Conservation (phyloP, 2,329 filamentous ascomycete genomes). For the Pestalotiopsis fici region DNA sequence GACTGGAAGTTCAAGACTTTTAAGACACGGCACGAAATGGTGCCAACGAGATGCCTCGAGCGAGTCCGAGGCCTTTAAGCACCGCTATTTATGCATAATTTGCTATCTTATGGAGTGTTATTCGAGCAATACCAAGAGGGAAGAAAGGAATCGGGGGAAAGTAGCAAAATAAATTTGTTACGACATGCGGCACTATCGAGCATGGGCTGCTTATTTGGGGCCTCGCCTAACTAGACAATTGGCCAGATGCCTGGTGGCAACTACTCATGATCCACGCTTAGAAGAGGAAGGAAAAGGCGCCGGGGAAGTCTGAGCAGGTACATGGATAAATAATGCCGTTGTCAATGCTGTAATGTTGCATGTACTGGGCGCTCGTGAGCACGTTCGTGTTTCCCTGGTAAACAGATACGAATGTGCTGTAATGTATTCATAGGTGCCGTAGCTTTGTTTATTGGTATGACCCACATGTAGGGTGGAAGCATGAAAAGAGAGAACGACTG, state of each 20-base stretch:
- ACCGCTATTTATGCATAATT: no score
- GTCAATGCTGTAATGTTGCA: neutral
- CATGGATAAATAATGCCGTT: neutral
- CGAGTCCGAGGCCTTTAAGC: no score
- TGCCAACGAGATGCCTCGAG: no score
- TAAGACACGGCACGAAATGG: no score
- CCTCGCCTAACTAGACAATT: neutral
- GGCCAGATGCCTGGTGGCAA: neutral
- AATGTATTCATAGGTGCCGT: neutral
- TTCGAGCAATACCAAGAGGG: neutral
- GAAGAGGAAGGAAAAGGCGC: neutral
- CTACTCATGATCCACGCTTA: neutral
- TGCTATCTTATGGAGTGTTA: no score
- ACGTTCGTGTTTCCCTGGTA: neutral
- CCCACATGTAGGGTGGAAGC: conserved; percentile 2
- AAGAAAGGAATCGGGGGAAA: no score
- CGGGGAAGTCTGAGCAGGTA: neutral
- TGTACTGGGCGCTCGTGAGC: neutral
- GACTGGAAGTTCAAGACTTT: no score
- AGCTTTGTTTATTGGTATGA: neutral
- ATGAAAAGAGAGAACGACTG: neutral
- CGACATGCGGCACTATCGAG: neutral
- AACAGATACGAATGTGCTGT: neutral
- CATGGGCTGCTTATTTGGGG: neutral
- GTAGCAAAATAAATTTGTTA: neutral